These are phyloP conservation scores for Luffa aegyptiaca DNA, from an alignment of 306 rosid species.

Conservation along the genomic window DNA sequence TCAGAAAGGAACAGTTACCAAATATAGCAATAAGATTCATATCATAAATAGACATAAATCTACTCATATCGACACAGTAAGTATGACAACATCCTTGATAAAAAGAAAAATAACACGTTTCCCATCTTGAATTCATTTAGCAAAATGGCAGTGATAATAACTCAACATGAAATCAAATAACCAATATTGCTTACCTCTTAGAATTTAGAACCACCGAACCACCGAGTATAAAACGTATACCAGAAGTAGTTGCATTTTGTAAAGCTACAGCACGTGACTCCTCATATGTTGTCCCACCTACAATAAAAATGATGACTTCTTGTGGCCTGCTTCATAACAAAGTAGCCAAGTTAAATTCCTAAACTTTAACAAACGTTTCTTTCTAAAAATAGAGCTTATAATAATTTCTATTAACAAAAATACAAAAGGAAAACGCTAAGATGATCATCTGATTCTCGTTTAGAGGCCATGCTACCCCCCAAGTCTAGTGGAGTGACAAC, in stretches of 20 bases:
- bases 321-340: conserved; percentile 51
- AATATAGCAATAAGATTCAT: background rate
- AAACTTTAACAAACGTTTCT: background rate
- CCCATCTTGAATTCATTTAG: background rate
- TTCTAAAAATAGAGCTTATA: background rate
- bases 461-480: background rate
- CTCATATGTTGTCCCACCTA: conserved; percentile 96
- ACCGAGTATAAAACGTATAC: conserved; percentile 77
- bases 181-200: conserved; percentile 45
- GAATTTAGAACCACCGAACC: conserved; percentile 87
- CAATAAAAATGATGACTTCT: conserved; percentile 82
- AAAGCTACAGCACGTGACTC: conserved; percentile 79
- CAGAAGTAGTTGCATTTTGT: conserved; percentile 69
- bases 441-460: background rate
- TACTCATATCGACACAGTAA: background rate
- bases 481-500: background rate
- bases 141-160: background rate
- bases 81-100: background rate
- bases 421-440: background rate
- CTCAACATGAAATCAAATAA: background rate
- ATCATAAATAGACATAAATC: background rate
- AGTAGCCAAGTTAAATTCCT: background rate
- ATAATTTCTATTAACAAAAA: background rate
- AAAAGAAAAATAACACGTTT: background rate
- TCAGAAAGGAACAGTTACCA: background rate